Evolutionary conservation across 495 filamentous ascomycete species (phyloP).

Genomic region (Lasiosphaeria miniovina): DNA sequence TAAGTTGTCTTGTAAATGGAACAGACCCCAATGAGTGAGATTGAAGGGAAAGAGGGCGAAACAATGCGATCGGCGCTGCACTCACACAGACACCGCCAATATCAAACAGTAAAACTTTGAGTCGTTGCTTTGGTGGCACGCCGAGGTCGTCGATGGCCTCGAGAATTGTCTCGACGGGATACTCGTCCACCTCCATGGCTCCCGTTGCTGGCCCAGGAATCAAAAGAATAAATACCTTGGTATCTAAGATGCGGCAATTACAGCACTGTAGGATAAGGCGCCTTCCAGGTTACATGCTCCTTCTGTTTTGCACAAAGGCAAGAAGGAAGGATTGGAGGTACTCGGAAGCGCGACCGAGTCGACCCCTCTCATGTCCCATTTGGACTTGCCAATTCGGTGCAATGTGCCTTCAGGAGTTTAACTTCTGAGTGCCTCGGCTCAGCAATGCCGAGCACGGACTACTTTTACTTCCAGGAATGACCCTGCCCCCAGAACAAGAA

Average conservation of each 20-base stretch:
- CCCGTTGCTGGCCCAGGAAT: background rate
- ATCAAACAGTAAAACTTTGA: constrained; percentile 87
- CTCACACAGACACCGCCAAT: constrained; percentile 96
- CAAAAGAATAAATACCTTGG: no score
- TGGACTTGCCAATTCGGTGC: no score
- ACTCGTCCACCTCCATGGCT: constrained; percentile 22
- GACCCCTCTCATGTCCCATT: no score
- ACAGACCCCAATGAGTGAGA: background rate
- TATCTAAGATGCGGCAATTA: background rate
- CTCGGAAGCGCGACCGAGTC: no score
- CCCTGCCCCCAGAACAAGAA: background rate
- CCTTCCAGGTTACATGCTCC: no score
- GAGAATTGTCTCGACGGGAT: constrained; percentile 24
- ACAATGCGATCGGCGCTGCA: constrained; percentile 6
- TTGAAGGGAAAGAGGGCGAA: background rate
- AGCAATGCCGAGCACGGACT: background rate
- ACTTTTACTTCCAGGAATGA: background rate
- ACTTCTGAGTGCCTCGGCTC: no score
- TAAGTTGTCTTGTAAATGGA: constrained; percentile 9
- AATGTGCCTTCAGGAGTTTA: no score
- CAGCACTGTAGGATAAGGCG: background rate
- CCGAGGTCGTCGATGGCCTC: constrained; percentile 29
- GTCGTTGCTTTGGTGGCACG: constrained; percentile 37
- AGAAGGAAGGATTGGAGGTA: no score
- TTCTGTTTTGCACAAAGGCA: no score